Evolutionary conservation across 768 basidiomycete species (phyloP), one percentile per base, ranked within the genome.

Genomic region (Pholiota conissans): DNA sequence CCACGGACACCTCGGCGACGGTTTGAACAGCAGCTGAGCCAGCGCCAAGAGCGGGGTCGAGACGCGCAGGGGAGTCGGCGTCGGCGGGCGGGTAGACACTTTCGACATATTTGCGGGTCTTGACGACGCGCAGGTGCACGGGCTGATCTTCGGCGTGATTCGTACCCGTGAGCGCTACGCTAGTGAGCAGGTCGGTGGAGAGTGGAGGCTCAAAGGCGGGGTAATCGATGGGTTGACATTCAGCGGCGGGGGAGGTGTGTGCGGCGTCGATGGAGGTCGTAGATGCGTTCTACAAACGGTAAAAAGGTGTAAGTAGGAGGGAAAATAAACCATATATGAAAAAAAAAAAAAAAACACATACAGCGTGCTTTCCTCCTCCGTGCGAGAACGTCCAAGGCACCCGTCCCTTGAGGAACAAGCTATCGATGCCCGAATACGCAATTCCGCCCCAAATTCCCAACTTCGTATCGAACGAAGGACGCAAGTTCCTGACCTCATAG

Each of bases 111-210:
- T 67, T 63, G 1, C 47, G 55, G 1, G 74, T 77, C 28, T 66
- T 65, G 48, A 86, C 69, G 3, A 97, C 84, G 29, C 89, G 80
- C 48, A 98, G 77, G 73, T 99, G 97, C 13, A 93, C 77, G 2
- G 89, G 93, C 70, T 98, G 94, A 70, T 98, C 94, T 70, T 99
- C 96, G n/a, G 90, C 87, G 67, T 98, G 96, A 68, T 96, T 96
- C 14, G 96, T 98, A 0, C 91, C 92, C 6, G 96, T 97, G 42
- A 97, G 80, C 2, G 91, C 81, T 34, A 99, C 82, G 30, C 90
- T 90, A 0, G 93, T 98, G 70, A 98, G 79, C 65, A 99, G 77
- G 69, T 98, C 96, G 27, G 96, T 98, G 5, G 92, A 93, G 13
- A 98, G 77, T 6, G 93, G 91, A 1, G 95, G 85, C 68, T 98